Base-by-base conservation (phyloP, 2,329 filamentous ascomycete species). In the Botryotinia narcissicola region DNA sequence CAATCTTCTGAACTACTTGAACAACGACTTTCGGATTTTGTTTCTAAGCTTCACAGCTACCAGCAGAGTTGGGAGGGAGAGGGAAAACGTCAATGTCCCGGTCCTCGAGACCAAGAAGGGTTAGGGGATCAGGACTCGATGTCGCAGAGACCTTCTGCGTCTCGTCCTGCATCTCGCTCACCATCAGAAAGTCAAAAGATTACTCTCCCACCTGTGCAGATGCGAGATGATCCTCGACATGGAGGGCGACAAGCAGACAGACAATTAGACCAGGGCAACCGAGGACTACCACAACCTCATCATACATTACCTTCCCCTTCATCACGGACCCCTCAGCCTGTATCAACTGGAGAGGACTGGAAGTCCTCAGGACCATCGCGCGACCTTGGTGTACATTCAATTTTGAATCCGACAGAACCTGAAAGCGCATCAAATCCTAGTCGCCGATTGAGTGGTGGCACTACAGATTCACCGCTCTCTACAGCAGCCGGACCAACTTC, bases 51-150 rank as follows among this genome's bases (percentile, higher is more conserved):
- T 77, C 78, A 79, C 61, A 78, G 79, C 77, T 80, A 79, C 73
- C 80, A 81, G 76, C 77, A 81, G 77, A 80, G 77, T 78, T 80
- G 79, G 80, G 78, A 81, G 76, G 79, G 75, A 69, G 80, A 78
- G 78, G 79, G 77, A 73, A 78, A 80, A 79, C 78, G 85, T 89
- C 88, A 85, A 90, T 90, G 88, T 87, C 83, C 85, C 82, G 85
- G 84, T 84, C 84, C 83, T 83, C 82, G 82, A 82, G 84, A 83
- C 83, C 83, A 83, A 81, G 83, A 83, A 83, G 82, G 83, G 82
- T 84, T 82, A 85, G 86, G 87, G 85, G 87, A 88, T 83, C 85
- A 85, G 86, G 84, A 84, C 84, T 86, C 87, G 84, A 91, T 91
- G 89, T 90, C 88, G 84, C 87, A 89, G 85, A 86, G 85, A 84